Conservation (phyloP, 441 rosid species). For the Corymbia calophylla region DNA sequence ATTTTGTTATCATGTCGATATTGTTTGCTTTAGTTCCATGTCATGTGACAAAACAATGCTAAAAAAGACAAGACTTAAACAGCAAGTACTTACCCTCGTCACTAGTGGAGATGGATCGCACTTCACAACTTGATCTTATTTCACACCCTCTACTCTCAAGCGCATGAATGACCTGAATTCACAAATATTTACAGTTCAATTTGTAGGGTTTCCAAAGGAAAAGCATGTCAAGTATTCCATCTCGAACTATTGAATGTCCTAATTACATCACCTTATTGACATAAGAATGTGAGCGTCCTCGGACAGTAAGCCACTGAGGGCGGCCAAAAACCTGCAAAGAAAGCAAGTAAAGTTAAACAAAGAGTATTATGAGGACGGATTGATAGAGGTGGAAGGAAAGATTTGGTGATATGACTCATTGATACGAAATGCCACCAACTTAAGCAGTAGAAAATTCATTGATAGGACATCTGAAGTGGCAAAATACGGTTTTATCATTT, state of each 20-base stretch:
- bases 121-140: slow-evolving; percentile 47
- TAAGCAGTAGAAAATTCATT: neutral
- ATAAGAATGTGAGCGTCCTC: slow-evolving; percentile 53
- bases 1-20: neutral
- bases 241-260: neutral
- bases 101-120: slow-evolving; percentile 38
- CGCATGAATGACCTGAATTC: slow-evolving; percentile 45
- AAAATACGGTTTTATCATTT: neutral
- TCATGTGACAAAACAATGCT: neutral
- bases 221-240: neutral
- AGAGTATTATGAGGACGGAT: neutral
- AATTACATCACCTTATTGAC: slow-evolving; percentile 44
- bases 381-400: neutral
- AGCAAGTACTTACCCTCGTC: slow-evolving; percentile 23
- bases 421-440: neutral
- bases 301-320: slow-evolving; percentile 80
- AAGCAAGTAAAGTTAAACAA: neutral
- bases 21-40: neutral
- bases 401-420: neutral
- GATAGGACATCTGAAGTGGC: neutral
- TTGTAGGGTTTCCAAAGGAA: neutral
- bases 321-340: slow-evolving; percentile 63
- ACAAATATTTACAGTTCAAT: neutral
- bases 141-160: slow-evolving; percentile 60
- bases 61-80: neutral